Evolutionary conservation across 805 yeast species (phyloP), one percentile per base, ranked within the genome.

Genomic region (Barnettozyma sucrosica): DNA sequence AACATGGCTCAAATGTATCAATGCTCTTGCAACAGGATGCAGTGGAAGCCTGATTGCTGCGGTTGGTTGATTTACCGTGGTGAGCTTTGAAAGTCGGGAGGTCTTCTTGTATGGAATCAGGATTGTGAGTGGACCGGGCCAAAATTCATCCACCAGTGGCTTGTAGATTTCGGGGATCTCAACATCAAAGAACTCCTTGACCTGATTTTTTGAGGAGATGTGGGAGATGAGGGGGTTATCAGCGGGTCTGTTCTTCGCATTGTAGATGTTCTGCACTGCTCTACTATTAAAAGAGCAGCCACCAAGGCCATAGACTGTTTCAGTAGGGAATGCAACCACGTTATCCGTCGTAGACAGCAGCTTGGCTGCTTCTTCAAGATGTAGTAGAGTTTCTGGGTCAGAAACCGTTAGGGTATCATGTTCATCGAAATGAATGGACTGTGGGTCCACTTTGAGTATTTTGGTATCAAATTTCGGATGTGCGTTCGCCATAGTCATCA

Each of bases 41-140:
- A 76, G 68, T 2, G 99, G 99, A 63, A 93, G 75, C 50, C 99
- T 74, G 1, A 89, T 95, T 0, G 97, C 99, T 62, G 90, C 87
- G 0, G 99, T 93, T 16, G 80, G 72, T 63, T 92, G 97, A 8
- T 80, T 82, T 0, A 92, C 93, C 0, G 99, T 92, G 20, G 93
- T 95, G 16, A 79, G 69, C 30, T 72, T 69, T 2, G 97, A 89
- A 2, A 92, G 69, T 1, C 79, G 79, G 7, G 75, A 68, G 4
- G 60, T 57, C 5, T 51, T 60, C 11, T 66, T 54, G 5, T 78
- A 71, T 0, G 97, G 97, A 19, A 93, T 67, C 44, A 93, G 65
- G 30, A 93, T 87, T 0, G 97, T 89, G 47, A 93, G 68, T 0
- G 99, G 98, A 0, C 99, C 99, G 0, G 99, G 99, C 98, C 98